Evolutionary conservation across 2,329 filamentous ascomycete species (phyloP).

Genomic region (Dothiorella sarmentorum): DNA sequence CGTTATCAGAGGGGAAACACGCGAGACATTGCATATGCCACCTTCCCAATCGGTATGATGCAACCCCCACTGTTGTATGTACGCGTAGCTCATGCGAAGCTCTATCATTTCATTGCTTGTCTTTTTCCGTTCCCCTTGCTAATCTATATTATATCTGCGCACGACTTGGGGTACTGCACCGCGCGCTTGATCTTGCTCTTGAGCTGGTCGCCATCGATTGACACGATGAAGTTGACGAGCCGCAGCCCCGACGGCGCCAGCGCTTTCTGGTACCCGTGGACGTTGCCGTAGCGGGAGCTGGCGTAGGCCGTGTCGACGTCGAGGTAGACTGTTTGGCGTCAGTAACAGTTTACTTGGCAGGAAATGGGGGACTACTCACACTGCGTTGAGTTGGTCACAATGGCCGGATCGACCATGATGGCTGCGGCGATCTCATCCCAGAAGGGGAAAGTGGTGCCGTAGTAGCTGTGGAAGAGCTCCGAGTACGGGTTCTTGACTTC

Average conservation of each 20-base stretch:
- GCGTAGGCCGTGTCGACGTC: slow-evolving; percentile 44
- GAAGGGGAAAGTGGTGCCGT: slow-evolving; percentile 41
- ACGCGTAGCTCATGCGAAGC: background rate
- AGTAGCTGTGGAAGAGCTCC: slow-evolving; percentile 37
- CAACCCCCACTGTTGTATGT: background rate
- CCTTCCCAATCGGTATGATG: background rate
- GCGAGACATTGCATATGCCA: background rate
- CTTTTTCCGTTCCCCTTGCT: background rate
- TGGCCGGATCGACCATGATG: slow-evolving; percentile 38
- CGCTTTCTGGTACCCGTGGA: slow-evolving; percentile 43
- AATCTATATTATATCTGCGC: slow-evolving; percentile 10
- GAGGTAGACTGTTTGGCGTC: slow-evolving; percentile 32
- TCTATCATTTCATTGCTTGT: background rate
- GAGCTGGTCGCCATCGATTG: slow-evolving; percentile 36
- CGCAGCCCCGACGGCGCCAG: slow-evolving; percentile 36
- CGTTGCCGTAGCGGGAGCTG: slow-evolving; percentile 42
- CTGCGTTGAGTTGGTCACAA: slow-evolving; percentile 38
- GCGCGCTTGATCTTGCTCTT: slow-evolving; percentile 38
- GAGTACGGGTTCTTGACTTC: slow-evolving; percentile 40
- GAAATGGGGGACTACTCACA: slow-evolving; percentile 22
- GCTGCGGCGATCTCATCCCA: slow-evolving; percentile 48
- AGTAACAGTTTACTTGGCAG: background rate
- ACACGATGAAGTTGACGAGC: slow-evolving; percentile 42
- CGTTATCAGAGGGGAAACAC: too few species aligned
- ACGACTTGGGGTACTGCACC: slow-evolving; percentile 29